phyloP scores from a whole-genome alignment of 768 basidiomycete genomes.

The Kwoniella sp. region DNA sequence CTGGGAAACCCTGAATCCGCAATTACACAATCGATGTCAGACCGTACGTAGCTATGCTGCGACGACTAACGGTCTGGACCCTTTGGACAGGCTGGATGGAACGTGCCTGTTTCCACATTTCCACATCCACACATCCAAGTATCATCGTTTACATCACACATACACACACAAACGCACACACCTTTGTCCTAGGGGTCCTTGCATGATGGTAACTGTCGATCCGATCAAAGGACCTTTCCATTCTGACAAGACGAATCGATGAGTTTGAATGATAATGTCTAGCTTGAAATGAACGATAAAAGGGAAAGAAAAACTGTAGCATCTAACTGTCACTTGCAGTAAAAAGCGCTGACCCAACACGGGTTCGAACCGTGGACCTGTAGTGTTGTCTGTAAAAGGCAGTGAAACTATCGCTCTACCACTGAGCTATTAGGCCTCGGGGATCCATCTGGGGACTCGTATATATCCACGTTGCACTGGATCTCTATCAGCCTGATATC shows the following conservation, averaged over 20 bases:
- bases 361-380: not conserved
- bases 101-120: not conserved
- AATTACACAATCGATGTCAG: not conserved
- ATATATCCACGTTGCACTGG: too few species aligned
- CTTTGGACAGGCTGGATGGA: not conserved
- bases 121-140: not conserved
- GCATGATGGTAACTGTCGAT: too few species aligned
- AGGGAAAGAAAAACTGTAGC: not conserved
- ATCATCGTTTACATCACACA: not conserved
- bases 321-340: not conserved
- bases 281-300: not conserved
- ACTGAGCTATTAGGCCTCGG: not conserved
- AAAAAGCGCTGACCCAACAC: not conserved
- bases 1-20: not conserved
- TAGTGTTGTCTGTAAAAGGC: not conserved
- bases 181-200: too few species aligned
- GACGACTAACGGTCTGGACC: not conserved
- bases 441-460: not conserved
- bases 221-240: too few species aligned
- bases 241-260: too few species aligned
- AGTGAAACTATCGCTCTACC: slow-evolving; percentile 1
- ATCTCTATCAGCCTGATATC: too few species aligned
- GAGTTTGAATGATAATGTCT: not conserved
- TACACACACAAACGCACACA: too few species aligned
- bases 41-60: not conserved